Base-by-base conservation (phyloP, 441 rosid genomes). In the Mallotus repandus region DNA sequence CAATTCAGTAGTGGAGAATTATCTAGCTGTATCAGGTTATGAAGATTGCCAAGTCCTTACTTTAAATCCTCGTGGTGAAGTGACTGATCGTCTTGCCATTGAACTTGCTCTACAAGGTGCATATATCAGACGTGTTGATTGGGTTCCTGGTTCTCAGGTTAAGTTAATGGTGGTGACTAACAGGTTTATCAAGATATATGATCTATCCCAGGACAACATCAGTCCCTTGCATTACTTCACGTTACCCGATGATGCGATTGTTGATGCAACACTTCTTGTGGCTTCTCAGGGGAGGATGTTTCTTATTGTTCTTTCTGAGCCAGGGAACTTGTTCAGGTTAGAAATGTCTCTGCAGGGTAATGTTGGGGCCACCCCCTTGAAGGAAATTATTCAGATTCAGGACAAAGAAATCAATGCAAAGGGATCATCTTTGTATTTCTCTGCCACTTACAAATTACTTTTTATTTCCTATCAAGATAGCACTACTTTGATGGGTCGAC, bases 121-220 rank as follows among this genome's bases (percentile, higher is more conserved):
- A 74, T 92, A 93, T 73, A 89, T 97, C 77, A 89, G 96, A 82
- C 83, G 87, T 68, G 85, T 95, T 71, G 98, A 89, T 72, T 97
- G 99, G 99, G 98, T 97, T 82, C 93, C 97, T 63, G 98, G 95
- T 80, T 97, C 99, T 80, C 99, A 91, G 80, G 99, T 95, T 85
- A 97, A 90, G 79, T 84, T 97, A 78, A 87, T 95, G 92, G 97
- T 93, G 74, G 97, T 91, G 74, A 89, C 99, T 69, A 93, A 93
- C 85, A 87, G 88, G 81, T 95, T 97, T 74, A 97, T 93, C 80
- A 97, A 97, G 85, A 93, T 97, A 74, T 95, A 93, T 81, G 99
- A 95, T 84, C 91, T 97, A 35, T 93, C 99, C 66, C 98, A 90
- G 88, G 99, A 97, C 82, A 93, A 87, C 79, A 91, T 97, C 76